Conservation (phyloP, 768 basidiomycete species). For the Lentinula sp. region DNA sequence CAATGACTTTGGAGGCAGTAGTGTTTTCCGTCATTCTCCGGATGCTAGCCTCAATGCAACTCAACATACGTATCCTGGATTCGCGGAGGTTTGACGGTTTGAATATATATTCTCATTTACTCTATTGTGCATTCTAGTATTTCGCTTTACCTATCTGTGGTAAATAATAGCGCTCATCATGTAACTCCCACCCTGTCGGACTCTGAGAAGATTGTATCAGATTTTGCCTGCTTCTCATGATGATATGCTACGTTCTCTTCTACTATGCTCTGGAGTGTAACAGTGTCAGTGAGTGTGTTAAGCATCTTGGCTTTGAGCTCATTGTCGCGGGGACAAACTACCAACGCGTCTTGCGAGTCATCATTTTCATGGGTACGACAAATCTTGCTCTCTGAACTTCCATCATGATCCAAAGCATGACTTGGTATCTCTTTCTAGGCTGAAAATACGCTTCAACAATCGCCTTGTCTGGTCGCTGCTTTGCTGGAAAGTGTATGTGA, state of each 20-base stretch:
- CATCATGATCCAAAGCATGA: neutral
- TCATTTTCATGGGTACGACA: neutral
- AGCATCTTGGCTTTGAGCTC: neutral
- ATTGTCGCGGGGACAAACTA: neutral
- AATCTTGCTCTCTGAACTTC: neutral
- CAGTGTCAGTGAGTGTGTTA: neutral
- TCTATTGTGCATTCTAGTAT: neutral
- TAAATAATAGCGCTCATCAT: neutral
- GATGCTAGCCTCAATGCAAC: neutral
- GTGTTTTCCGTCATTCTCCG: neutral
- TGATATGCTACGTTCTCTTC: neutral
- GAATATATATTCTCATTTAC: neutral
- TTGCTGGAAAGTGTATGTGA: slow-evolving; percentile 39
- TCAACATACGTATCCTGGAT: neutral
- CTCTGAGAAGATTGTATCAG: neutral
- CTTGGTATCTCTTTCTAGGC: slow-evolving; percentile 18
- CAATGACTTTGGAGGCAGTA: neutral
- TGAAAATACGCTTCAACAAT: slow-evolving; percentile 36
- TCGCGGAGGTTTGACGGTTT: neutral
- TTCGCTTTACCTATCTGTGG: neutral
- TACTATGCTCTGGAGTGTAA: neutral
- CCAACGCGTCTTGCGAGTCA: neutral
- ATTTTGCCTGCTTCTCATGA: neutral
- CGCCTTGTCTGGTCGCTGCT: slow-evolving; percentile 44
- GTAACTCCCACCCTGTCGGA: neutral